Base-by-base conservation (phyloP, 78 protist genomes). In the Dictyostelium citrinum region DNA sequence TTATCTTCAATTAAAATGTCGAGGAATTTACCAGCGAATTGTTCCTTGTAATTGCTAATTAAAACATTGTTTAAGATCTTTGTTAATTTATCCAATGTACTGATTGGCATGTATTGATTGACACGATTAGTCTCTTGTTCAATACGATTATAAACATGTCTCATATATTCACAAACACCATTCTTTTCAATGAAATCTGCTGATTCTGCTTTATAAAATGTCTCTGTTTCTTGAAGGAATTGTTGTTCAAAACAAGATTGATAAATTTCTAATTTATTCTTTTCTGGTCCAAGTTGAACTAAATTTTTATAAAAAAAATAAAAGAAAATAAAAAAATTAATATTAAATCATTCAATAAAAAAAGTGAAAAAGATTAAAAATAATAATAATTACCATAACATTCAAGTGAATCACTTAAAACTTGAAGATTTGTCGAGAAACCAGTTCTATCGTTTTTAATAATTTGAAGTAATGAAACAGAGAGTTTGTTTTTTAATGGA, bases 141-240 rank as follows among this genome's bases (percentile, higher is more conserved):
- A 2, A 91, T 67, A 51, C 91, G 71, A 24, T 37, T 31, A 17
- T 82, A 72, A 20, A 95, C 75, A 33, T 80, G 91, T 60, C 83
- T 79, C 96, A 92, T 92, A 31, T 81, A 92, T 14, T 70, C 84
- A 24, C 80, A 81, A 71, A 92, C 75, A 80, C 96, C 96, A 71
- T 82, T 85, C 91, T 92, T 85, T 43, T 82, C 93, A 51, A 92
- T 84, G 67, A 68, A 78, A 27, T 82, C 83, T 20, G 24, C 16
- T 17, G 96, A 92, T 70, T 92, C 96, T 11, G 49, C 22, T 58
- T 67, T 81, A 58, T 81, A 92, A 43, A 84, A 92, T 5, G 43
- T 39, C 72, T 83, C 90, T 27, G 96, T 83, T 46, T 43, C 81
- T 29, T 16, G 7, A 8, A 92, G 77, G 84, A 92, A 92, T 39